Evolutionary conservation across 106 monocot species (phyloP).

Genomic region (Chionographis japonica): DNA sequence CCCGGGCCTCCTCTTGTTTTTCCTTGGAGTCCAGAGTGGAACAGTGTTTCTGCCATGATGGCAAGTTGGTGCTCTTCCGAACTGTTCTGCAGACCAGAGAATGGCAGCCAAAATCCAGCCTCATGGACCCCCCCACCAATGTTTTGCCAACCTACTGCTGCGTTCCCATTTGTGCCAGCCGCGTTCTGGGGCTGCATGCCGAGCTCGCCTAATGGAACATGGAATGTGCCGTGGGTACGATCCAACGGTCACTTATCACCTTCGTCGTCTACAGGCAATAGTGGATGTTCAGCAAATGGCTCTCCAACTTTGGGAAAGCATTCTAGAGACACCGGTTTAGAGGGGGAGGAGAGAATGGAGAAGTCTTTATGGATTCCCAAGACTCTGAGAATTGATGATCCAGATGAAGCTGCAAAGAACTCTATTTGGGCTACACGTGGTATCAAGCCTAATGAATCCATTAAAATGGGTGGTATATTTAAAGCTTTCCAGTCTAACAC

Average conservation of each 20-base stretch:
- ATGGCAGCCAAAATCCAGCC: slow-evolving; percentile 15
- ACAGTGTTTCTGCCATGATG: slow-evolving; percentile 7
- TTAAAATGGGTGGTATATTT: slow-evolving; percentile 26
- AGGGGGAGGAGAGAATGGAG: slow-evolving; percentile 18
- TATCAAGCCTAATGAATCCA: slow-evolving; percentile 27
- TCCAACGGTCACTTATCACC: slow-evolving; percentile 2
- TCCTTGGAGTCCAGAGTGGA: slow-evolving; percentile 25
- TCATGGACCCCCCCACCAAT: slow-evolving; percentile 24
- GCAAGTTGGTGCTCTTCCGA: slow-evolving; percentile 16
- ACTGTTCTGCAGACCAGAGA: slow-evolving; percentile 12
- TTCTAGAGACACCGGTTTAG: slow-evolving; percentile 17
- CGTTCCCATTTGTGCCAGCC: slow-evolving; percentile 34
- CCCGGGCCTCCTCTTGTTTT: slow-evolving; percentile 14
- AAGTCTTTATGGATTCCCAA: slow-evolving; percentile 55
- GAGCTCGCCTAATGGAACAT: slow-evolving; percentile 21
- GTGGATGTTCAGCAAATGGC: not conserved
- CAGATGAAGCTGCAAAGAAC: slow-evolving; percentile 56
- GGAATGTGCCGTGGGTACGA: slow-evolving; percentile 17
- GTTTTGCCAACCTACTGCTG: slow-evolving; percentile 20
- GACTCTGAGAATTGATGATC: slow-evolving; percentile 64
- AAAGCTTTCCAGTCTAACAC: slow-evolving; percentile 25
- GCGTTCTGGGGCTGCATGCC: slow-evolving; percentile 22
- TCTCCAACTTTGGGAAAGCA: slow-evolving; percentile 37
- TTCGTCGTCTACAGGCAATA: slow-evolving; percentile 1
- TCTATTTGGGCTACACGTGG: slow-evolving; percentile 65